Percentiles rank a stretch among this genome's conserved stretches.
Conservation (phyloP, 164 flowering plant genomes). For the Taxillus chinensis region DNA sequence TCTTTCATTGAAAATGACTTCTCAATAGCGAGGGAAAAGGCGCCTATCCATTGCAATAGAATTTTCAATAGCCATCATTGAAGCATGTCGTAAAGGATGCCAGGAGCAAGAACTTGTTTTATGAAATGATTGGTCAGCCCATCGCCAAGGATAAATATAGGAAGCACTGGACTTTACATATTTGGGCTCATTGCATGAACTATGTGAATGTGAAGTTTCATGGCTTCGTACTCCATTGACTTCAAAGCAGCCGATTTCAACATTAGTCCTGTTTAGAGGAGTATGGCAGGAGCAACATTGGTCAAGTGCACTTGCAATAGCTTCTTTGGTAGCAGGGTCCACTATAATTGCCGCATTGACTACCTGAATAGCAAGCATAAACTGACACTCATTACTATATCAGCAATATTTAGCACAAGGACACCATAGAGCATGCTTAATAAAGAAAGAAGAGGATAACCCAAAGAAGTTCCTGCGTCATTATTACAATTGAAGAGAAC, state of each 20-base stretch:
- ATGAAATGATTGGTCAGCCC: slow-evolving; percentile 29
- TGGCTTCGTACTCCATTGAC: slow-evolving; percentile 14
- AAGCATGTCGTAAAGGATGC: slow-evolving; percentile 90
- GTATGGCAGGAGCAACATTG: slow-evolving; percentile 23
- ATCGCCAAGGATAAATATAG: slow-evolving; percentile 68
- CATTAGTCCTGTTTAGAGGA: slow-evolving; percentile 7
- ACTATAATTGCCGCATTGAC: slow-evolving; percentile 87
- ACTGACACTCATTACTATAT: neutral
- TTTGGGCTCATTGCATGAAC: slow-evolving; percentile 10
- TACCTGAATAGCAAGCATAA: slow-evolving; percentile 30
- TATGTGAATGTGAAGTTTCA: slow-evolving; percentile 8
- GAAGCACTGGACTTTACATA: slow-evolving; percentile 26
- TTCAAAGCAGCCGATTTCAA: slow-evolving; percentile 9
- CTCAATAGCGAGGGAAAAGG: slow-evolving; percentile 48
- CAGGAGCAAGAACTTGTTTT: slow-evolving; percentile 25
- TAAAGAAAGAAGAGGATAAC: no score
- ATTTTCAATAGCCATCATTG: slow-evolving; percentile 69
- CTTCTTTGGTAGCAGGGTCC: slow-evolving; percentile 57
- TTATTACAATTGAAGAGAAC: no score
- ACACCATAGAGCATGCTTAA: neutral
- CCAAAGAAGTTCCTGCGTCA: no score
- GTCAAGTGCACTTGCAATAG: slow-evolving; percentile 64
- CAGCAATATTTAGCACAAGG: neutral
- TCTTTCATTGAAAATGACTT: no score
- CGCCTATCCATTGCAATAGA: slow-evolving; percentile 78